Evolutionary conservation across 495 filamentous ascomycete species (phyloP).

Genomic region (Penicillium maclennaniae): DNA sequence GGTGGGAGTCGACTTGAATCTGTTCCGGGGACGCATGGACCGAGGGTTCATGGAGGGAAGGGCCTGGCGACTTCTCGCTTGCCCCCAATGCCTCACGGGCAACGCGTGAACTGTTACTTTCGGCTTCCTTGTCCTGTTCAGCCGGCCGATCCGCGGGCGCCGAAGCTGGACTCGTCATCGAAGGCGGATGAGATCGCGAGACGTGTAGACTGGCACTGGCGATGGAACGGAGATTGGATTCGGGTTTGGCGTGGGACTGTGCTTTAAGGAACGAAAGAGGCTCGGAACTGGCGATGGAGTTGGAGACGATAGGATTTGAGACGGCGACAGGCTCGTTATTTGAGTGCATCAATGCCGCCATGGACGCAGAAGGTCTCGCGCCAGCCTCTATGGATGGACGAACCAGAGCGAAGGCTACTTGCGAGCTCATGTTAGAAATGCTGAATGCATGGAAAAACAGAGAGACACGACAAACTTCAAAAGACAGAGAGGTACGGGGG

Average conservation of each 20-base stretch:
- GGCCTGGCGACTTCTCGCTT: slow-evolving; percentile 37
- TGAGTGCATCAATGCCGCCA: slow-evolving; percentile 48
- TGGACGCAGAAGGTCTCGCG: slow-evolving; percentile 37
- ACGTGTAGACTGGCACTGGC: slow-evolving; percentile 46
- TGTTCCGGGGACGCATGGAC: slow-evolving; percentile 37
- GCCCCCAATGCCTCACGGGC: slow-evolving; percentile 44
- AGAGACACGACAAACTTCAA: slow-evolving; percentile 19
- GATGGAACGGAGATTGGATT: slow-evolving; percentile 43
- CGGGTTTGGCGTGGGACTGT: slow-evolving; percentile 31
- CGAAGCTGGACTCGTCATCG: slow-evolving; percentile 30
- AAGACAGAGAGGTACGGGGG: slow-evolving; percentile 5
- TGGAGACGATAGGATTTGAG: slow-evolving; percentile 35
- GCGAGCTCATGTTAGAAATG: slow-evolving; percentile 63
- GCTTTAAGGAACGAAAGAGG: slow-evolving; percentile 33
- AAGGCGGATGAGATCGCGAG: slow-evolving; percentile 34
- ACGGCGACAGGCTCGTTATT: slow-evolving; percentile 43
- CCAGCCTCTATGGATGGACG: slow-evolving; percentile 35
- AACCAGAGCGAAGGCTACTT: slow-evolving; percentile 61
- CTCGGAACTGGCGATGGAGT: slow-evolving; percentile 32
- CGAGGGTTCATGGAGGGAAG: slow-evolving; percentile 23
- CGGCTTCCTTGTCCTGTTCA: slow-evolving; percentile 35
- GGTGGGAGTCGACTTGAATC: slow-evolving; percentile 44
- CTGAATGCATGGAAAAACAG: slow-evolving; percentile 23
- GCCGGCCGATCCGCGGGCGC: slow-evolving; percentile 31
- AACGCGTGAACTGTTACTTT: slow-evolving; percentile 41